A percentile compares a stretch with the other conserved stretches of the same genome.
Conservation (phyloP, 176 grass and related monocot genomes). For the Musa beccarii region DNA sequence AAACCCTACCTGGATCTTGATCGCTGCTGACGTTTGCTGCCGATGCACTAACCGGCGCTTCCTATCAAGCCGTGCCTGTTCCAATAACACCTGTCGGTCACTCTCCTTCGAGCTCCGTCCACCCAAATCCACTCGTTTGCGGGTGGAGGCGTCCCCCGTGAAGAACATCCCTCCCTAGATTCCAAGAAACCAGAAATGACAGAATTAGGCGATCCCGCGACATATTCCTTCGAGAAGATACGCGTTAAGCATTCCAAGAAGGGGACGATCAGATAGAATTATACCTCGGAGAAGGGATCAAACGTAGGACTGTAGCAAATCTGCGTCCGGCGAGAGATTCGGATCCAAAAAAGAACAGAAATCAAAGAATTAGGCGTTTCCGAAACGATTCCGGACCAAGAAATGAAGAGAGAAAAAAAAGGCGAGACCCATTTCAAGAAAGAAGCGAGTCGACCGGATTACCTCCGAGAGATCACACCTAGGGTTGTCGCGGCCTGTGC, state of each 20-base stretch:
- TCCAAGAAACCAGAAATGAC: neutral
- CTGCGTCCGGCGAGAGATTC: neutral
- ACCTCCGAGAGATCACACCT: neutral
- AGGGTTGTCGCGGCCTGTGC: neutral
- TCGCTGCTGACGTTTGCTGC: slow-evolving; percentile 66
- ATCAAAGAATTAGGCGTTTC: neutral
- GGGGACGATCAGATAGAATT: neutral
- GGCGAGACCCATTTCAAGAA: neutral
- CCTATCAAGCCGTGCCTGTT: slow-evolving; percentile 78
- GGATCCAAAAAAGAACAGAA: neutral
- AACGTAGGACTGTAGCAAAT: neutral
- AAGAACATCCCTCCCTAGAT: slow-evolving; percentile 61
- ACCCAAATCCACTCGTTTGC: slow-evolving; percentile 84
- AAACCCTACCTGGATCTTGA: slow-evolving; percentile 80
- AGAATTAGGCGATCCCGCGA: neutral
- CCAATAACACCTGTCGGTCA: slow-evolving; percentile 75
- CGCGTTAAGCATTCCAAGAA: neutral
- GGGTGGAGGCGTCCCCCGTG: slow-evolving; percentile 68
- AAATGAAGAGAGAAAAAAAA: neutral
- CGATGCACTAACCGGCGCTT: slow-evolving; percentile 43
- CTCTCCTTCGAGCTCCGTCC: slow-evolving; percentile 93
- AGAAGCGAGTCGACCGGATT: neutral
- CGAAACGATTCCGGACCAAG: neutral
- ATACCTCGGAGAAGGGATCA: neutral
- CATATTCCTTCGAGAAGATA: no score